A percentile compares a stretch with the other conserved stretches of the same genome.
Conservation (phyloP, 1,284 basidiomycete species). For the Sanghuangporus weigelae region DNA sequence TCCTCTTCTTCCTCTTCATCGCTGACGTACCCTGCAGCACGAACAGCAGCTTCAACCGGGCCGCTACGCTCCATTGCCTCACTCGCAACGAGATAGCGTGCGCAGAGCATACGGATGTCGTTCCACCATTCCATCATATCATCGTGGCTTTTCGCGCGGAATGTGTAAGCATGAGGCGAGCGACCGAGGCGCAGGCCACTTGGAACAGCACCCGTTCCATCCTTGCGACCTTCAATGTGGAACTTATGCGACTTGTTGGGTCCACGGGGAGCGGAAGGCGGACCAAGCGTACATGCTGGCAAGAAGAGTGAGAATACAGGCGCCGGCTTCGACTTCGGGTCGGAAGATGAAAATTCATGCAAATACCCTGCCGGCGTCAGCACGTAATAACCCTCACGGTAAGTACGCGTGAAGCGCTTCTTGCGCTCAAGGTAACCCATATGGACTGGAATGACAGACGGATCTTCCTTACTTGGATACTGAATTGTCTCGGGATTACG, state of each 20-base stretch:
- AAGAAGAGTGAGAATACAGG: constrained; percentile 91
- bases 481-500: constrained; percentile 76
- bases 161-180: constrained; percentile 78
- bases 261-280: constrained; percentile 60
- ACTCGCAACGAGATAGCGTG: constrained; percentile 91
- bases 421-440: constrained; percentile 92
- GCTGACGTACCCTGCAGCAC: constrained; percentile 79
- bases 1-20: constrained; percentile 72
- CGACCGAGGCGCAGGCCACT: constrained; percentile 32
- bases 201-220: constrained; percentile 65
- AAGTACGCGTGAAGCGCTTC: constrained; percentile 92
- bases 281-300: constrained; percentile 93
- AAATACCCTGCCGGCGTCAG: constrained; percentile 95
- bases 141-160: constrained; percentile 86
- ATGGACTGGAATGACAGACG: constrained; percentile 84
- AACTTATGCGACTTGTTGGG: constrained; percentile 87
- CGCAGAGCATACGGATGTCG: constrained; percentile 94
- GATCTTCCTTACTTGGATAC: constrained; percentile 94
- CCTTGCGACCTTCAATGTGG: constrained; percentile 92
- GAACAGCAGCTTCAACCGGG: constrained; percentile 89
- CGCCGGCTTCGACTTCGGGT: constrained; percentile 60
- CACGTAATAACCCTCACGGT: constrained; percentile 88
- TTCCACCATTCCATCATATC: constrained; percentile 99
- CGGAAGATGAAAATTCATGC: constrained; percentile 84
- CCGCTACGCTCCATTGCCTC: constrained; percentile 93